Evolutionary conservation across 1,284 basidiomycete species (phyloP), one percentile per base, ranked within the genome.

Genomic region (Phellinidium pouzarii): DNA sequence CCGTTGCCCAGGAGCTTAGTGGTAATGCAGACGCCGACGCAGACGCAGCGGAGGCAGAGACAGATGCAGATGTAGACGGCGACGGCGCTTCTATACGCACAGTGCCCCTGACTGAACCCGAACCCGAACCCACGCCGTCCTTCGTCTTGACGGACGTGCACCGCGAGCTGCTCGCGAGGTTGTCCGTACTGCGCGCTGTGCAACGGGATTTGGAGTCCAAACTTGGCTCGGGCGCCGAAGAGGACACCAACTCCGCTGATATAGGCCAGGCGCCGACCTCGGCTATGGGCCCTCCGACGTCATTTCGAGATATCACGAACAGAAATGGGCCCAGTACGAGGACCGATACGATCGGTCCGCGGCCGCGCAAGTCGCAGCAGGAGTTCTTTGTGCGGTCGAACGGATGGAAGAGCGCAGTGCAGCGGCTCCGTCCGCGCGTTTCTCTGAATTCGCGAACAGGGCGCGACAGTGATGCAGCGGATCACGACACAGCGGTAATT

Each of bases 401-500:
- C 53, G 52, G 59, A 11, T 67, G 64, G 65, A 61, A 61, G 50
- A 61, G 61, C 22, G 57, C 61, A 2, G 17, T 55, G 14, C 26
- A 42, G 25, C 38, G 53, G 17, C 45, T 56, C 51, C 48, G 53
- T 22, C 56, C 54, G 29, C 56, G 58, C 50, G 31, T 52, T 43
- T 29, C 20, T 34, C 29, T 42, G 29, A 50, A 31, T 38, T 27
- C 27, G 20, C 22, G 14, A n/a, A 11, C 25, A 6, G 20, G 12
- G 17, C 40, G 37, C 12, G 26, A 29, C 8, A 20, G 31, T 8
- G 46, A 44, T 48, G 50, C 52, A 6, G 60, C 58, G 31, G 52
- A 61, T 40, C 77, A 84, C 50, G 76, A 79, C 43, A 72, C 77
- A 25, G 64, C 74, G 36, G 78, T 78, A 45, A 74, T 88, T 29